Conservation (phyloP, 192 early-diverging fungal genomes). For the Coemansia sp. region DNA sequence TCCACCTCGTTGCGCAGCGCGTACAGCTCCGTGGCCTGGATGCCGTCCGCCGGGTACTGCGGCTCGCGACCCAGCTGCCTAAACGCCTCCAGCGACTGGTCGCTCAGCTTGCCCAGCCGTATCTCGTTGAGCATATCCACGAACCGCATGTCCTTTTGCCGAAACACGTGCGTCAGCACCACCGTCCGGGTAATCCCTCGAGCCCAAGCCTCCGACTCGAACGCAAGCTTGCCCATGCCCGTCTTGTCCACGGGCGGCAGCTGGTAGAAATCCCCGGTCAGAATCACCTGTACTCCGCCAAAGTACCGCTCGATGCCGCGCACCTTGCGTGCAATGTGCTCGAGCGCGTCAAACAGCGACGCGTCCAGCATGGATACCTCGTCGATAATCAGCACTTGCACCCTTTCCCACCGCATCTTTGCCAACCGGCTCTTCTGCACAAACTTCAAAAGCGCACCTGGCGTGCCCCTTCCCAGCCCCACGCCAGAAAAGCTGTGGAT, state of each 20-base stretch:
- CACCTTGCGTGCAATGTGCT: conserved; percentile 60
- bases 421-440: conserved; percentile 43
- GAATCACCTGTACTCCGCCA: conserved; percentile 75
- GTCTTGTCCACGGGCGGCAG: conserved; percentile 66
- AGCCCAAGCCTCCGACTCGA: conserved; percentile 63
- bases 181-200: conserved; percentile 55
- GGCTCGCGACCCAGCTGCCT: conserved; percentile 52
- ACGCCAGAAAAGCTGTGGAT: conserved; percentile 71
- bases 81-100: conserved; percentile 55
- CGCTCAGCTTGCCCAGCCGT: conserved; percentile 67
- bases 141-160: conserved; percentile 80
- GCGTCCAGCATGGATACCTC: conserved; percentile 80
- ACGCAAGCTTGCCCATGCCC: conserved; percentile 57
- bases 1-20: conserved; percentile 77
- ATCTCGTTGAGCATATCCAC: conserved; percentile 84
- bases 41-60: conserved; percentile 58
- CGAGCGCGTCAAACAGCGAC: conserved; percentile 68
- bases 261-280: conserved; percentile 82
- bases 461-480: conserved; percentile 55
- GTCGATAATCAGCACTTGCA: conserved; percentile 71
- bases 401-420: conserved; percentile 58
- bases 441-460: conserved; percentile 21
- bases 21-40: conserved; percentile 70
- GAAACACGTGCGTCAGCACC: conserved; percentile 74
- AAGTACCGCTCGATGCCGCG: conserved; percentile 55